Base-by-base conservation (phyloP, 345 rosid species). In the Pugionium cornutum region DNA sequence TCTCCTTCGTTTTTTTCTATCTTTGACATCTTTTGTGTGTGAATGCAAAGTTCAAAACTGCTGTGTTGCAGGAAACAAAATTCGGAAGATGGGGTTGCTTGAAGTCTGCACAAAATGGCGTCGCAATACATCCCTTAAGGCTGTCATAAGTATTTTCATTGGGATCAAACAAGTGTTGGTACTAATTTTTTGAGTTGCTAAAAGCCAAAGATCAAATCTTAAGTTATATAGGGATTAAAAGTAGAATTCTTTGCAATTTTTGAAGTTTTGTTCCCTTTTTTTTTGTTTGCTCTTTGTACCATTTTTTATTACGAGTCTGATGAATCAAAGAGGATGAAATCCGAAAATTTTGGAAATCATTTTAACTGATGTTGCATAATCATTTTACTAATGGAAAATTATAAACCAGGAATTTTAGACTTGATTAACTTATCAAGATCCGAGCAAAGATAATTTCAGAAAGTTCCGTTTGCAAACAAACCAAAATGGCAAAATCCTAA, bases 71-170 rank as follows among this genome's bases (percentile, higher is more conserved):
- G 99, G 99, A 95, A 74, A 91, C 97, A 1, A 87, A 96, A 10
- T 83, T 95, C 5, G 99, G 99, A 75, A 81, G 98, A 77, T 95
- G 98, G 98, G 97, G 92, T 6, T 74, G 66, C 32, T 40, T 67
- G 62, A 74, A 83, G 2, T 66, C 76, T 42, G 96, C 95, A 2
- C 78, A 59, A 59, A 91, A 91, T 64, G 96, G 99, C 2, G 95
- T 95, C 7, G 81, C 83, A n/a, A 55, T 95, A 58, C 99, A 86
- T 49, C 78, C 78, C 36, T 66, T 95, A 34, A 81, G 80, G 72
- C 82, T 82, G 67, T 75, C 83, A 9, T 85, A 78, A 75, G 62
- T 37, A 26, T 51, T 51, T 40, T 40, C 35, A 36, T 35, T 42
- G 64, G 10, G 42, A 58, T 58, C 25, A 35, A 50, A 35, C 37